Base-by-base conservation (phyloP, 2,329 filamentous ascomycete genomes). In the Aspergillus vadensis region DNA sequence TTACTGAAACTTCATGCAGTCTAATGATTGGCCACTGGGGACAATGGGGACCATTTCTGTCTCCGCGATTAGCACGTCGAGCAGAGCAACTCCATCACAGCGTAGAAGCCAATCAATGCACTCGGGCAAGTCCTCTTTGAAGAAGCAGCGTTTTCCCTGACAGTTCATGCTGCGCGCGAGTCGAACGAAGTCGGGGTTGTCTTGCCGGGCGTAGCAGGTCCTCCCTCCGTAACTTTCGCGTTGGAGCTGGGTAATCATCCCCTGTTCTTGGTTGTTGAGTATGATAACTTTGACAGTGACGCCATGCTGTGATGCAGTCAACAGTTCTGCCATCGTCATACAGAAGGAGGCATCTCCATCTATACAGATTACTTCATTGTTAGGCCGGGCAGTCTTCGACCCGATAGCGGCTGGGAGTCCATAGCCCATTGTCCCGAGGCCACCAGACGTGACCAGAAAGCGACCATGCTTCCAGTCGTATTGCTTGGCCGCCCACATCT, bases 401-500 rank as follows among this genome's bases (percentile, higher is more conserved):
- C 94, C 94, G 65, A 98, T 97, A 62, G 94, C 92, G 15, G 92
- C 91, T n/a, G 94, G 94, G 38, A 98, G 86, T 70, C 94, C 94
- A 79, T 86, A 97, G 53, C 94, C 94, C 94, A 97, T 97, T 7
- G 91, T 94, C 51, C 92, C 92, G 4, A 97, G 86, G 72, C 94
- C 93, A 71, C 94, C 94, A 1, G 92, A 97, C 12, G 92, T 97
- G 79, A 98, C 89, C 88, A 97, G 92, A 56, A 90, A 90, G 63
- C 92, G 88, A n/a, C 93, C 92, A 70, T 91, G 80, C 64, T 91
- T 85, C 92, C 93, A 97, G 68, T 91, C 86, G 85, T 91, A 97
- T 81, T 96, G 91, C 80, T 97, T 93, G 2, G 92, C 94, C 9
- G 90, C 85, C 94, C 93, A 97, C 94, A 97, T 97, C 78, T 97